phyloP scores from a whole-genome alignment of 805 yeast species.

The Myxozyma melibiosi region DNA sequence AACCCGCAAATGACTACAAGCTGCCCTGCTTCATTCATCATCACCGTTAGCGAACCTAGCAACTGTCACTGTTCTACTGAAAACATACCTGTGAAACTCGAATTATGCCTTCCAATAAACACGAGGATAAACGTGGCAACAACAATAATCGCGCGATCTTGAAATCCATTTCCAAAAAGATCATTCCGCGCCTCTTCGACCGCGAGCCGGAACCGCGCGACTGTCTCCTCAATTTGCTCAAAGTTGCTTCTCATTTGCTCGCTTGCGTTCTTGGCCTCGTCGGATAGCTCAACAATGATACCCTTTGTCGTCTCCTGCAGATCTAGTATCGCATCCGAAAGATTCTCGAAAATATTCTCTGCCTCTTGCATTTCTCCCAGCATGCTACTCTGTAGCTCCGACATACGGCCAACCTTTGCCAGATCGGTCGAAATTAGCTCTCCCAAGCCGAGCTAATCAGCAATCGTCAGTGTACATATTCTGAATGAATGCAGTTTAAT shows the following conservation, averaged over 20 bases:
- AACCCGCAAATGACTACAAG: too few relatives aligned
- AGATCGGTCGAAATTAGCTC: too few relatives aligned
- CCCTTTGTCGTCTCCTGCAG: neutral
- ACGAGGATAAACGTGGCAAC: too few relatives aligned
- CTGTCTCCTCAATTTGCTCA: neutral
- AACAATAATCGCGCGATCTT: neutral
- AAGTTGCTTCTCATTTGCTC: neutral
- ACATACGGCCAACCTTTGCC: neutral
- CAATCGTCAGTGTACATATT: neutral
- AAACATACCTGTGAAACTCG: too few relatives aligned
- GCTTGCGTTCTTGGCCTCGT: neutral
- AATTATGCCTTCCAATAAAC: too few relatives aligned
- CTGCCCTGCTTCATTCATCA: too few relatives aligned
- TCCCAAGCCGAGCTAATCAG: neutral
- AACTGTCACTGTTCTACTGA: too few relatives aligned
- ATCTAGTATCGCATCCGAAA: neutral
- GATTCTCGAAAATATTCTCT: too few relatives aligned
- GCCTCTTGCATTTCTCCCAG: neutral
- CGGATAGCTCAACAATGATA: neutral
- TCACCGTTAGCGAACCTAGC: too few relatives aligned
- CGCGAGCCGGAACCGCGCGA: neutral
- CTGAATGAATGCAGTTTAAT: neutral
- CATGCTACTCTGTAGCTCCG: neutral
- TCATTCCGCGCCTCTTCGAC: neutral
- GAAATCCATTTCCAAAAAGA: neutral